phyloP scores from a whole-genome alignment of 2,329 filamentous ascomycete genomes.

The Aspergillus sp. region DNA sequence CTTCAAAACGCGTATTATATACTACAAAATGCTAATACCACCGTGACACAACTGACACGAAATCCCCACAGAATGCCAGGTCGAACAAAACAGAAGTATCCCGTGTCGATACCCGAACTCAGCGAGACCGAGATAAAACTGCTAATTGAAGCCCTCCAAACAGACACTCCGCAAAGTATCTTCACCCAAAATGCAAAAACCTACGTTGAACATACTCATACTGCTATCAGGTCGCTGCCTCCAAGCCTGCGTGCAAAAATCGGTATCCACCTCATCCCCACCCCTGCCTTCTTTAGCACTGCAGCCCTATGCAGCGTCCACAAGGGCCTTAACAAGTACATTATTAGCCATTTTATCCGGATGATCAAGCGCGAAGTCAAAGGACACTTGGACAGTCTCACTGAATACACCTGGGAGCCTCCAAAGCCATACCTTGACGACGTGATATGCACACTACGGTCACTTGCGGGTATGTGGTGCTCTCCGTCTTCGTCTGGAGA shows the following conservation, averaged over 20 bases:
- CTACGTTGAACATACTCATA: constrained; percentile 7
- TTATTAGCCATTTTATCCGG: constrained; percentile 25
- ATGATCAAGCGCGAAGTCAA: constrained; percentile 33
- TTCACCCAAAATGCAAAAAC: not conserved
- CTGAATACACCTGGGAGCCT: constrained; percentile 21
- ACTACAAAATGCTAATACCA: not conserved
- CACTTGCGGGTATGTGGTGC: constrained; percentile 40
- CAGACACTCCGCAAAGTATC: constrained; percentile 21
- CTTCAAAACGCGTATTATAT: not conserved
- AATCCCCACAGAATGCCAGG: constrained; percentile 3
- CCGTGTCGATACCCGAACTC: constrained; percentile 26
- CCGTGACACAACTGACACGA: not conserved
- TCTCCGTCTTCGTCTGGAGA: constrained; percentile 6
- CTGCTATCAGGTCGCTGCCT: constrained; percentile 20
- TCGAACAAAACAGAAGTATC: constrained; percentile 21
- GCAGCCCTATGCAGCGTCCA: constrained; percentile 30
- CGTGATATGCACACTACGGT: constrained; percentile 27
- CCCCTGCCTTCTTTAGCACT: constrained; percentile 20
- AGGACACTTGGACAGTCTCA: constrained; percentile 26
- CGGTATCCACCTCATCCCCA: constrained; percentile 25
- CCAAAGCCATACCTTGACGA: constrained; percentile 19
- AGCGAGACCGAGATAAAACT: constrained; percentile 24
- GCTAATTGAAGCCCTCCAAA: constrained; percentile 30
- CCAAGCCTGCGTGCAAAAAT: constrained; percentile 14
- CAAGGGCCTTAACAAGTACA: constrained; percentile 28